Evolutionary conservation across 2,329 filamentous ascomycete genomes (phyloP).

Genomic region (Aspergillus flavus): DNA sequence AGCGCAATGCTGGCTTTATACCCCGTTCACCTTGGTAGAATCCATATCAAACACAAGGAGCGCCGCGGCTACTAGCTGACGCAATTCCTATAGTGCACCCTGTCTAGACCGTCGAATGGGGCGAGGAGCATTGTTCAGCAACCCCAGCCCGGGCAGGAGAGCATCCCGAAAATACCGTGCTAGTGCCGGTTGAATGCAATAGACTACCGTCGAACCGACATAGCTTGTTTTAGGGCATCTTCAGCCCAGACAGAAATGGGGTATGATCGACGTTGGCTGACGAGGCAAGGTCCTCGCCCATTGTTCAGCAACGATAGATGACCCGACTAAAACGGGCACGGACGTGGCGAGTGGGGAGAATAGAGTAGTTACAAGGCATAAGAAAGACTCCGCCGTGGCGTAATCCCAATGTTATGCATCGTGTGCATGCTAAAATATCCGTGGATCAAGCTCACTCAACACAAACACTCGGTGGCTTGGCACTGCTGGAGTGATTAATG

Average conservation of each 20-base stretch:
- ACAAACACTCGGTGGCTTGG: conserved; percentile 16
- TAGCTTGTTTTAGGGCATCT: conserved; percentile 1
- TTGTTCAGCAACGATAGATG: neutral
- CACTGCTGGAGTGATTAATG: conserved; percentile 1
- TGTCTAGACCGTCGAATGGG: conserved; percentile 5
- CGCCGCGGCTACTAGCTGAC: neutral
- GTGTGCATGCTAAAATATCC: neutral
- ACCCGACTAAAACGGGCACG: neutral
- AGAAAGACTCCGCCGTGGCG: conserved; percentile 6
- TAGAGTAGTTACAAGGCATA: neutral
- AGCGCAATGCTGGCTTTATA: neutral
- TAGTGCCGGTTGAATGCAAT: conserved; percentile 1
- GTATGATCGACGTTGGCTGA: conserved; percentile 9
- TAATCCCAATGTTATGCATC: conserved; percentile 1
- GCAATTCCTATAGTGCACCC: neutral
- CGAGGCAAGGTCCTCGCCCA: conserved; percentile 1
- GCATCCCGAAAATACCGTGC: neutral
- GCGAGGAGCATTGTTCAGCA: conserved; percentile 3
- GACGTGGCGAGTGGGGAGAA: neutral
- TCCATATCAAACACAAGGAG: neutral
- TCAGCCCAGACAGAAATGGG: neutral
- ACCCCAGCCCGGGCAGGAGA: neutral
- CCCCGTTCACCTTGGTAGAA: neutral
- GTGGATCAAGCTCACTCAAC: conserved; percentile 9
- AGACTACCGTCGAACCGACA: neutral